Conservation (phyloP, 345 rosid species). For the Camelina hispida region DNA sequence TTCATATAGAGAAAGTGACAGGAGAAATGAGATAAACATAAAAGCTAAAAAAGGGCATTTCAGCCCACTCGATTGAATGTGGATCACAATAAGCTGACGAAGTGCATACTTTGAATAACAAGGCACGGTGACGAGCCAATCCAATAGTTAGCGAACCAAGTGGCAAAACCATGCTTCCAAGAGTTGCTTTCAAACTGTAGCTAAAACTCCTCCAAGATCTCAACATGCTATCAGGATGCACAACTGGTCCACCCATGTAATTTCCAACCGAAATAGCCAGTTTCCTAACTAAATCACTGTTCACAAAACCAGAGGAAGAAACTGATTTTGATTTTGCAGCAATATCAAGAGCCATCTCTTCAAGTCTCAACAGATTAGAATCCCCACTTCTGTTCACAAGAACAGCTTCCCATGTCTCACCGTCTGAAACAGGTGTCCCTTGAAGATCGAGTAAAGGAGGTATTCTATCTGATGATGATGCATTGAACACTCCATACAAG, state of each 20-base stretch:
- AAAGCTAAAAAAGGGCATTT: background rate
- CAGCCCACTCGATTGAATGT: background rate
- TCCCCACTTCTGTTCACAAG: slow-evolving; percentile 83
- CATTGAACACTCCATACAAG: slow-evolving; percentile 70
- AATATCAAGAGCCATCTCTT: slow-evolving; percentile 69
- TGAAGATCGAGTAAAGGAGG: slow-evolving; percentile 92
- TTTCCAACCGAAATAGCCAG: slow-evolving; percentile 82
- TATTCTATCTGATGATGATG: slow-evolving; percentile 66
- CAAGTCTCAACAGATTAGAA: slow-evolving; percentile 74
- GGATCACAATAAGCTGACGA: background rate
- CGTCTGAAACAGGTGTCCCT: slow-evolving; percentile 70
- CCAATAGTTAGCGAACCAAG: slow-evolving; percentile 92
- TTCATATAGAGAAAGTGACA: slow-evolving; percentile 4
- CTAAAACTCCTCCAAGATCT: slow-evolving; percentile 80
- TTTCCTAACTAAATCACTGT: slow-evolving; percentile 58
- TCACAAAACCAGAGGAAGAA: slow-evolving; percentile 43
- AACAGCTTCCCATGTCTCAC: slow-evolving; percentile 84
- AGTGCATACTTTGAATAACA: slow-evolving; percentile 78
- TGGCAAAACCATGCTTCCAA: slow-evolving; percentile 92
- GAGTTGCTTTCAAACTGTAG: slow-evolving; percentile 79
- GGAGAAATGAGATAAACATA: background rate
- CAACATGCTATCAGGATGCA: slow-evolving; percentile 68
- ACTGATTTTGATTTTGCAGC: slow-evolving; percentile 60
- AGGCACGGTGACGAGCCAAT: slow-evolving; percentile 95
- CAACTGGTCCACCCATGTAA: slow-evolving; percentile 93